Evolutionary conservation across 345 rosid species (phyloP), one percentile per base, ranked within the genome.

Genomic region (Brassica nigra): DNA sequence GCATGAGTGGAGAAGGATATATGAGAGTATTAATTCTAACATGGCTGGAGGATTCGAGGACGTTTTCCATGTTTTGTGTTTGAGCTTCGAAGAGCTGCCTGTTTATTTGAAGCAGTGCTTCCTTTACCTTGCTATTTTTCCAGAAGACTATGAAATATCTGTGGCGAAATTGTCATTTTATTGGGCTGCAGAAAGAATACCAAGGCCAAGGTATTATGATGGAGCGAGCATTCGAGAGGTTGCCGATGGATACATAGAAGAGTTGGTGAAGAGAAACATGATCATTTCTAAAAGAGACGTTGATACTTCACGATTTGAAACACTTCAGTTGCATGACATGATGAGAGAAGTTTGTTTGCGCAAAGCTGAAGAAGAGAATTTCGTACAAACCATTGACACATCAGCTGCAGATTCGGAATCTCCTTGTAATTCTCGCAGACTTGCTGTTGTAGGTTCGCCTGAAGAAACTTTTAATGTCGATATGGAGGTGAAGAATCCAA

Each of bases 161-260:
- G 62, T 62, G 0, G 77, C 29, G 4, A 78, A 61, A 7, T 18
- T 86, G 20, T 54, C 73, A 12, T 67, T 49, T 16, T 76, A 81
- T 44, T 88, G 85, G 90, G 69, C 76, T 12, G 88, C 86, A 2
- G 85, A 85, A 66, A 90, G 87, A 52, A 39, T 88, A 27, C 5
- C n/a, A 16, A 2, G 4, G 52, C 47, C 57, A 2, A 58, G 23
- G 23, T 44, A 28, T 36, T 66, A 27, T 18, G 68, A 78, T 18
- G 81, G 71, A 31, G 77, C 16, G 9, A 23, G 61, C 1, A n/a
- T 68, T 5, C 80, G 65, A 15, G 83, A 85, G 27, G 80, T 65
- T 0, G 87, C 68, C 0, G 57, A 81, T 28, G 4, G 9, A 4
- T 81, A 76, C 65, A 34, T 86, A 23, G 58, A 16, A 28, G 80